These are phyloP conservation scores for Rhodosporidiobolus sp. DNA, from an alignment of 768 basidiomycete genomes.

Conservation along the genomic window DNA sequence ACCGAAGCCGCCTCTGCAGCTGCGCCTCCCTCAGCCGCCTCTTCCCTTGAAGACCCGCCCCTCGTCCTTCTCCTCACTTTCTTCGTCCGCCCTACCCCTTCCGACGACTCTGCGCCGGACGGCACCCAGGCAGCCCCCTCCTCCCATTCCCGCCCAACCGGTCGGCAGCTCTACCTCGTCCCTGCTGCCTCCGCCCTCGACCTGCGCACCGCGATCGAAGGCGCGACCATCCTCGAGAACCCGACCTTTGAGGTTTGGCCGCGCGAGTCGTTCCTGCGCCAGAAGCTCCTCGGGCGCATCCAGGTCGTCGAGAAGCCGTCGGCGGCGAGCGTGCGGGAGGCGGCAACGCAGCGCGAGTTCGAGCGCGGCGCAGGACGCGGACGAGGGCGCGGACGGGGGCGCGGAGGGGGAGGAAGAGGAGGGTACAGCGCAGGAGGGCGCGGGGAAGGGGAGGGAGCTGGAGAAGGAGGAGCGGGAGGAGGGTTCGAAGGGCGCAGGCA, in stretches of 20 bases:
- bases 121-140: neutral
- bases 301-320: constrained; percentile 20
- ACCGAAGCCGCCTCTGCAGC: neutral
- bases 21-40: no score
- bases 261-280: constrained; percentile 25
- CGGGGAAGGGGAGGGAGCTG: neutral
- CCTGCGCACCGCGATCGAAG: constrained; percentile 16
- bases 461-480: neutral
- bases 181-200: neutral
- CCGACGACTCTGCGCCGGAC: neutral
- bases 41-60: constrained; percentile 18
- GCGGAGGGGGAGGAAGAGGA: constrained; percentile 3
- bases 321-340: neutral
- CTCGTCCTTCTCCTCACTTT: constrained; percentile 36
- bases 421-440: neutral
- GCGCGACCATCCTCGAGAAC: constrained; percentile 28
- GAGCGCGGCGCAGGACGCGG: neutral
- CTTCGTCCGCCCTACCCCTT: constrained; percentile 3
- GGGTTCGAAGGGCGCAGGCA: constrained; percentile 2
- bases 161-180: constrained; percentile 3
- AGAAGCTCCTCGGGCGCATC: constrained; percentile 17
- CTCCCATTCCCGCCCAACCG: neutral
- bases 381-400: constrained; percentile 14
- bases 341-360: neutral
- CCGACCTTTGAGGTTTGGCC: constrained; percentile 37